phyloP scores from a whole-genome alignment of 768 basidiomycete genomes.

The Clavulina sp. region DNA sequence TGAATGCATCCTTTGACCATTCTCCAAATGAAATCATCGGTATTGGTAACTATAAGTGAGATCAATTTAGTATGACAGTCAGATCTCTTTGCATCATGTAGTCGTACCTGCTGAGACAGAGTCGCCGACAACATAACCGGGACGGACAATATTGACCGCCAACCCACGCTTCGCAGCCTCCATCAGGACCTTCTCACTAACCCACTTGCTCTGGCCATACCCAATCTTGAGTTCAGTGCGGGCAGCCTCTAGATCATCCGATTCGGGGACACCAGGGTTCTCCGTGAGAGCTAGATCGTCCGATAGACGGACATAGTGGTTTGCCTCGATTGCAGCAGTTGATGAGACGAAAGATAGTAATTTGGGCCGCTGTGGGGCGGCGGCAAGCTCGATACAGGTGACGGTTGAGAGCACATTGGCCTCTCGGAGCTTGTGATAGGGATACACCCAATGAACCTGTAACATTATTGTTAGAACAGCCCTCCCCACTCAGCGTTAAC shows the following conservation, averaged over 20 bases:
- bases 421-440: slow-evolving; percentile 79
- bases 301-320: slow-evolving; percentile 75
- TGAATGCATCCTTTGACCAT: slow-evolving; percentile 97
- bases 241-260: slow-evolving; percentile 78
- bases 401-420: slow-evolving; percentile 90
- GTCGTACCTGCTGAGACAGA: slow-evolving; percentile 64
- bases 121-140: slow-evolving; percentile 93
- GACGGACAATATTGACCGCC: slow-evolving; percentile 70
- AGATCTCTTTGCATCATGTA: not conserved
- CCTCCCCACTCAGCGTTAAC: not conserved
- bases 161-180: slow-evolving; percentile 82
- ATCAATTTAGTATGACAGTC: slow-evolving; percentile 3
- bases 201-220: slow-evolving; percentile 98
- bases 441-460: slow-evolving; percentile 98
- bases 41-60: slow-evolving; percentile 80
- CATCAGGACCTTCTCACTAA: slow-evolving; percentile 83
- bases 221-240: slow-evolving; percentile 61
- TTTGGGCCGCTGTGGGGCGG: slow-evolving; percentile 49
- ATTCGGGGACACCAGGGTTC: slow-evolving; percentile 54
- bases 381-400: slow-evolving; percentile 63
- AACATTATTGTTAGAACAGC: not conserved
- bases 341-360: slow-evolving; percentile 80
- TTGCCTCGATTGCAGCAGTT: slow-evolving; percentile 86
- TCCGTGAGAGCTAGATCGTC: slow-evolving; percentile 33
- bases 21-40: slow-evolving; percentile 97